Evolutionary conservation across 2,329 filamentous ascomycete genomes (phyloP).

Genomic region (Mycocentrospora acerina): DNA sequence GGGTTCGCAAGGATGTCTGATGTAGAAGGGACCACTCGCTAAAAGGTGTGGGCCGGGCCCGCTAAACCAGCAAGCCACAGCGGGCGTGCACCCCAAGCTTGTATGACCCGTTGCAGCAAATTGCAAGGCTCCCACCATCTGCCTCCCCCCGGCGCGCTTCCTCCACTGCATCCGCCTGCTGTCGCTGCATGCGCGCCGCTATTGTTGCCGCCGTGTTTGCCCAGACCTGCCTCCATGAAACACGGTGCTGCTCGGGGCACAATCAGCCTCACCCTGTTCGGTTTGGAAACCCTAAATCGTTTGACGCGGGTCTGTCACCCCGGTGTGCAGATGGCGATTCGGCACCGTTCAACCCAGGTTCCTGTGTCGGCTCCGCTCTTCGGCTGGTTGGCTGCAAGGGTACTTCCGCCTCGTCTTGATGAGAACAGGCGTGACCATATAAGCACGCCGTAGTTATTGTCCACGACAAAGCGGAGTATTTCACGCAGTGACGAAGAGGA

Average conservation of each 20-base stretch:
- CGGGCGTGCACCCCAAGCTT: no score
- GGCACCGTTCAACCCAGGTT: slow-evolving; percentile 26
- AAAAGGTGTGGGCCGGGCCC: no score
- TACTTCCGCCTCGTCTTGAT: slow-evolving; percentile 18
- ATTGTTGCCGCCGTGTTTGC: background rate
- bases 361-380: slow-evolving; percentile 20
- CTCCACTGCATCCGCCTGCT: background rate
- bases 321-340: slow-evolving; percentile 20
- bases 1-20: no score
- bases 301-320: slow-evolving; percentile 16
- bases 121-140: no score
- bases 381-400: slow-evolving; percentile 8
- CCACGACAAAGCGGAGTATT: no score
- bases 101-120: no score
- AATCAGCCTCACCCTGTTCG: background rate
- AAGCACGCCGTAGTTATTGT: no score
- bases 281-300: slow-evolving; percentile 7
- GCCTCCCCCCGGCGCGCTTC: no score
- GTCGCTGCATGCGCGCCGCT: slow-evolving; percentile 1
- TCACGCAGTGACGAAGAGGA: no score
- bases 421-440: slow-evolving; percentile 12
- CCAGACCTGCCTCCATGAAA: background rate
- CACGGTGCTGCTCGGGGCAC: background rate
- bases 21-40: no score
- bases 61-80: no score